Evolutionary conservation across 2,329 filamentous ascomycete genomes (phyloP), one percentile per base, ranked within the genome.

Genomic region (Xylariaceae sp.): DNA sequence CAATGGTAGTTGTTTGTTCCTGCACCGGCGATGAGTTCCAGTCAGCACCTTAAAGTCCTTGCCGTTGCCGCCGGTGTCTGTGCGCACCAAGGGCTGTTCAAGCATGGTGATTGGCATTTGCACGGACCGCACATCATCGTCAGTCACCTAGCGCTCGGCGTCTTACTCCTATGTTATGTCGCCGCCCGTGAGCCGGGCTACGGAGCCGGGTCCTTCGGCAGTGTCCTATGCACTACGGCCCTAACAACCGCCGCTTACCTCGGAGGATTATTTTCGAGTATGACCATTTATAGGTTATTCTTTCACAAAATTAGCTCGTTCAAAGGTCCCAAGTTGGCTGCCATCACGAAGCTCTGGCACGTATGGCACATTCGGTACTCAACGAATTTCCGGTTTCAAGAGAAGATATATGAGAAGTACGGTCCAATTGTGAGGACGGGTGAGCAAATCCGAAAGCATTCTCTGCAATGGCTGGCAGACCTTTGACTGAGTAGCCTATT

Each of bases 201-300:
- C 22, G 22, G 22, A 17, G 39, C 45, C 28, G 19, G 42, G 18
- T 33, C 19, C 1, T 36, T 49, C 28, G 6, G 19, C 18, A 10
- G 22, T 16, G 42, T 45, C 22, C 18, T 54, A 10, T 41, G 50
- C 31, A 45, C 22, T 36, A n/a, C 50, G 4, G 43, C 46, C 18
- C 36, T 52, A 6, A 33, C 54, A 1, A 47, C 45, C 16, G 38
- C 28, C 36, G 49, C 51, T 11, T 61, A 61, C 47, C 31, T 61
- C 11, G 39, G n/a, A 6, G 51, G 55, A 3, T 33, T 61, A 18
- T 60, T 60, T 42, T 41, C 49, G 7, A 61, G 59, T 51, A 60
- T 65, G 38, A 58, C 58, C 16, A 43, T 68, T 44, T 69, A 69
- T 44, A 63, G 68, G 19, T 60, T 72, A 11, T 70, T 61, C 49